These are phyloP conservation scores for Colletotrichum sp. DNA, from an alignment of 2,329 filamentous ascomycete genomes.

Conservation along the genomic window DNA sequence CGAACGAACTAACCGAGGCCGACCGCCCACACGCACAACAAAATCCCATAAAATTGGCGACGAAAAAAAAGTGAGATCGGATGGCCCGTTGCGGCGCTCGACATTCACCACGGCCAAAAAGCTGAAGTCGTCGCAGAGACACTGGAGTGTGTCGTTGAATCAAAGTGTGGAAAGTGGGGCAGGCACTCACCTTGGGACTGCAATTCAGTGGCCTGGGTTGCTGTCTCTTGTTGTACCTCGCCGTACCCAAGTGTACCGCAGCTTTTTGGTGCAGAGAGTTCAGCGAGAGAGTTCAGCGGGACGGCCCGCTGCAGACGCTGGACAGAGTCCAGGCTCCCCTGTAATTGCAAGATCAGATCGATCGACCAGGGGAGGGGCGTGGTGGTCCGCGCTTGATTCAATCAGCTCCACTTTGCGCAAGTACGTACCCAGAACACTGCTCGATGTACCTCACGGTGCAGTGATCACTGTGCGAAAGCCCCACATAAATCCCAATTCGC, in stretches of 20 bases:
- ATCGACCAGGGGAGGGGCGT: background rate
- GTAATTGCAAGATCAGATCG: background rate
- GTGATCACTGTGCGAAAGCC: background rate
- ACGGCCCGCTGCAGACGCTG: background rate
- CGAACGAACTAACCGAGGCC: background rate
- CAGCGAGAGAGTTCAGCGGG: background rate
- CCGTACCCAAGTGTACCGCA: background rate
- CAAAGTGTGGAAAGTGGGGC: background rate
- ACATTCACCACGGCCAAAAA: background rate
- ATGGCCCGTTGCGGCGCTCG: background rate
- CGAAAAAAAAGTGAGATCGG: background rate
- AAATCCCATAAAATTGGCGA: background rate
- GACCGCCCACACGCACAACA: background rate
- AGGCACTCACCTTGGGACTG: background rate
- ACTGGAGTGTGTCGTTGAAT: background rate
- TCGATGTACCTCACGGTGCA: background rate
- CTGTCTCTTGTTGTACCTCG: background rate
- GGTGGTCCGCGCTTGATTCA: background rate
- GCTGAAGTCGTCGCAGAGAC: background rate
- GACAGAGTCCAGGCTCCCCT: background rate
- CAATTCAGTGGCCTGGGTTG: background rate
- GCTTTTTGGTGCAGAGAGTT: background rate
- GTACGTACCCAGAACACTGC: background rate
- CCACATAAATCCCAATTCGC: background rate
- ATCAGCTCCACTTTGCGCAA: background rate